These are phyloP conservation scores for Russula virescens DNA, from an alignment of 768 basidiomycete species.

Conservation along the genomic window DNA sequence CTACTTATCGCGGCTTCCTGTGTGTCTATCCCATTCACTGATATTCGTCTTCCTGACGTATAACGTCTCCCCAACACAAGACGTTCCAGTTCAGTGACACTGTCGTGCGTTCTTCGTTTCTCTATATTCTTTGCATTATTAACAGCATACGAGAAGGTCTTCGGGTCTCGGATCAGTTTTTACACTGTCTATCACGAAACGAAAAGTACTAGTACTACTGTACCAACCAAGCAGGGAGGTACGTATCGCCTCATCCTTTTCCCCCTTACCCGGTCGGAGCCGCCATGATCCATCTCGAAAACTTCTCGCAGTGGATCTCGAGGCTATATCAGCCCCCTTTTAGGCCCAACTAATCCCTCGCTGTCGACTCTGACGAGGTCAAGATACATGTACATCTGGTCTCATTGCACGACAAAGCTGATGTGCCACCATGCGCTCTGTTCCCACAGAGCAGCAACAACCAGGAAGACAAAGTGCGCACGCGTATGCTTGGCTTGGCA, in stretches of 20 bases:
- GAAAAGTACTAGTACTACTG: too few species aligned
- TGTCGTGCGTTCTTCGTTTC: slow-evolving; percentile 40
- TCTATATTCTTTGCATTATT: not conserved
- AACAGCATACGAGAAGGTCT: slow-evolving; percentile 43
- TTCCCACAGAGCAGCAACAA: not conserved
- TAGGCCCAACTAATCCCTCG: slow-evolving; percentile 35
- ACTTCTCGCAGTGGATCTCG: slow-evolving; percentile 47
- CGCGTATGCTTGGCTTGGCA: slow-evolving; percentile 10
- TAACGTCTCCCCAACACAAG: too few species aligned
- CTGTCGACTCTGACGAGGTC: slow-evolving; percentile 46
- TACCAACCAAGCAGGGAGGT: too few species aligned
- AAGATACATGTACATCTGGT: slow-evolving; percentile 50
- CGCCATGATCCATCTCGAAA: not conserved
- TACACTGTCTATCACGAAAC: slow-evolving; percentile 63
- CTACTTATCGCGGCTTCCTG: slow-evolving; percentile 74
- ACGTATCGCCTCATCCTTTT: slow-evolving; percentile 18
- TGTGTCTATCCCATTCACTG: slow-evolving; percentile 27
- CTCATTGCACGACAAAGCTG: slow-evolving; percentile 39
- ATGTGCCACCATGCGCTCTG: slow-evolving; percentile 10
- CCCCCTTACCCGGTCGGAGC: not conserved
- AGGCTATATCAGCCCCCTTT: slow-evolving; percentile 71
- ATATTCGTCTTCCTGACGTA: not conserved
- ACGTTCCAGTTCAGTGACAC: slow-evolving; percentile 70
- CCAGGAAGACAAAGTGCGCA: slow-evolving; percentile 15
- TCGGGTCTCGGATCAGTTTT: slow-evolving; percentile 67